Base-by-base conservation (phyloP, 257 asterid species). In the Solanum sejunctum region DNA sequence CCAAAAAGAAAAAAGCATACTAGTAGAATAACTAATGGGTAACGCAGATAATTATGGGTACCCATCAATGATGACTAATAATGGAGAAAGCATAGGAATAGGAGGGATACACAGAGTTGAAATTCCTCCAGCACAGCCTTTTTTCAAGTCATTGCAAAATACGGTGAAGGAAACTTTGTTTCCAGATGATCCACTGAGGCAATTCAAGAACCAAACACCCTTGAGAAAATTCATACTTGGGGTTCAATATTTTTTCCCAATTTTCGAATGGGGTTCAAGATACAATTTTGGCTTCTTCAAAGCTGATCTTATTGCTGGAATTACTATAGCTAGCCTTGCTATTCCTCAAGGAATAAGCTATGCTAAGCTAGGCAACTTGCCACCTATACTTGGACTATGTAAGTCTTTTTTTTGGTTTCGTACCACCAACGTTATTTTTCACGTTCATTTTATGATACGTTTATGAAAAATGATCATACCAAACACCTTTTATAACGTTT, bases 321-420 rank as follows among this genome's bases (percentile, higher is more conserved):
- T 97, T 88, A 97, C 99, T 90, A 95, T 97, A 12, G 99, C 99
- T 43, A 95, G 98, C 84, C 93, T 97, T 28, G 99, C 99, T 57
- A 92, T 97, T n/a, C 99, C 99, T 15, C 99, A 97, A 85, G 99
- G 99, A 84, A 97, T 97, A 9, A 97, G 99, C 45, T 97, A 96
- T 80, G 99, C 99, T 0, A 95, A 89, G 88, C 98, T 96, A 0
- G 98, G 97, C 1, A 96, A 96, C 88, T 86, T 97, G 89, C 98
- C 99, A 7, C 98, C 99, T 9, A 88, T 96, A 78, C 97, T 95
- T 49, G 99, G 99, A 70, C 94, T 96, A 2, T 95, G 99, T 97
- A 39, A 89, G 99, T 84, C 2, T 23, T 57, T 17, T 17, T 17
- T 18, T 17, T 56, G 9, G 12, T 57, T 57, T 57, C 26, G 2